These are phyloP conservation scores for Crithidia sp. DNA, from an alignment of 208 protist genomes.

Conservation along the genomic window DNA sequence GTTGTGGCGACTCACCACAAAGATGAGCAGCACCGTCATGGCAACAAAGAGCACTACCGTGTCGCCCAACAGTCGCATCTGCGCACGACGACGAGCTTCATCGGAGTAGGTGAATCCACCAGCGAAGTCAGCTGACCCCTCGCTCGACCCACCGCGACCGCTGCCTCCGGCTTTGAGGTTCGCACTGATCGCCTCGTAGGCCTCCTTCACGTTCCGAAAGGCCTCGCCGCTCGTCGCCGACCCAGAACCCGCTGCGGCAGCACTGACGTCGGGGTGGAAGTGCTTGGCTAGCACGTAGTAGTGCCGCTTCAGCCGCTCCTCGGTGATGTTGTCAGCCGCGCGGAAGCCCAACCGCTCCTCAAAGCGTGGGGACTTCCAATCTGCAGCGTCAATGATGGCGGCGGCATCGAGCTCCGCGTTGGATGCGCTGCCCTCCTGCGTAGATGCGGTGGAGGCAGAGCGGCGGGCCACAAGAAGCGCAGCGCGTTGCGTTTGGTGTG, in stretches of 20 bases:
- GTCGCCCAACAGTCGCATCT: slow-evolving; percentile 72
- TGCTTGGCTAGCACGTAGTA: slow-evolving; percentile 76
- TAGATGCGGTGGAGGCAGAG: neutral
- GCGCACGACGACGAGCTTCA: slow-evolving; percentile 51
- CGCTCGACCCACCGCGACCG: neutral
- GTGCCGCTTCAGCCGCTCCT: slow-evolving; percentile 61
- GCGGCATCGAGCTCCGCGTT: slow-evolving; percentile 18
- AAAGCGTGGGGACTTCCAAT: slow-evolving; percentile 49
- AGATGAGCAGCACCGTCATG: slow-evolving; percentile 65
- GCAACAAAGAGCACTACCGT: slow-evolving; percentile 68
- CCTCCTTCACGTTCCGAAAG: slow-evolving; percentile 80
- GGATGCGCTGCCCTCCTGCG: neutral
- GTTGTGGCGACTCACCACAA: slow-evolving; percentile 65
- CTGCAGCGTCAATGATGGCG: slow-evolving; percentile 40
- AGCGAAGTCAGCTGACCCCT: neutral
- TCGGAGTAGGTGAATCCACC: slow-evolving; percentile 56
- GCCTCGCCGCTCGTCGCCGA: slow-evolving; percentile 30
- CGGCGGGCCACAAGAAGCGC: neutral
- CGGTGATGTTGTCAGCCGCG: slow-evolving; percentile 33
- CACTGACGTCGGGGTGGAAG: slow-evolving; percentile 71
- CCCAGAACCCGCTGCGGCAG: slow-evolving; percentile 1
- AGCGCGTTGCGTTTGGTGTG: neutral
- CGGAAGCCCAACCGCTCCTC: slow-evolving; percentile 74
- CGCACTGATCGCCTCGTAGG: slow-evolving; percentile 58
- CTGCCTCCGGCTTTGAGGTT: slow-evolving; percentile 1